These are phyloP conservation scores for Aspergillus diversus DNA, from an alignment of 495 filamentous ascomycete genomes.

Conservation along the genomic window DNA sequence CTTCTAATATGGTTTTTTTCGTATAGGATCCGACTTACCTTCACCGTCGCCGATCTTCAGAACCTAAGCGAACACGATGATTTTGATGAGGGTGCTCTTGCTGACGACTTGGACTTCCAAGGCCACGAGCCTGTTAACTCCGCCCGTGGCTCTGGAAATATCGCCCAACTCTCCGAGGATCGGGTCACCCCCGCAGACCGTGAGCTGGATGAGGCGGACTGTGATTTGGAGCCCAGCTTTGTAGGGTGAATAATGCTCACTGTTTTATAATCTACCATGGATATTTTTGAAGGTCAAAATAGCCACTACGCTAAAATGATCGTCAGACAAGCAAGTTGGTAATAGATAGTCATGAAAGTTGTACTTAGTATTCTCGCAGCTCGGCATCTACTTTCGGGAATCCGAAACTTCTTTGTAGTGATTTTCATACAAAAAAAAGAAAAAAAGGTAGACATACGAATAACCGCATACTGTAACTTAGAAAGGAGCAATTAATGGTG, in stretches of 20 bases:
- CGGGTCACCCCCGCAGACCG: conserved; percentile 60
- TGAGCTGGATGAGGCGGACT: conserved; percentile 52
- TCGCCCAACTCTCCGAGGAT: conserved; percentile 62
- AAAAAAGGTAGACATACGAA: no score
- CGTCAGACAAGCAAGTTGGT: no score
- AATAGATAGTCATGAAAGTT: no score
- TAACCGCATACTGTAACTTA: background rate
- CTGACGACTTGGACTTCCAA: conserved; percentile 56
- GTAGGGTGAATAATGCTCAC: no score
- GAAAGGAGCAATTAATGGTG: background rate
- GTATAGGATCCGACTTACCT: conserved; percentile 81
- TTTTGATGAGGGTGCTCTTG: conserved; percentile 48
- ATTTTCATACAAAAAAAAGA: no score
- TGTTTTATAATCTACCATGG: no score
- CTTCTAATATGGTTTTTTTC: conserved; percentile 15
- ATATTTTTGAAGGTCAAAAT: no score
- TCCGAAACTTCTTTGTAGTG: no score
- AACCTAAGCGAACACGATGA: conserved; percentile 66
- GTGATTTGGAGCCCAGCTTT: conserved; percentile 48
- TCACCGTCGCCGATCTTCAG: conserved; percentile 91
- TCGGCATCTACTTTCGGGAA: no score
- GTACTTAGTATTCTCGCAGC: no score
- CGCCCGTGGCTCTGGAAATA: conserved; percentile 49
- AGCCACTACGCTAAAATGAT: no score
- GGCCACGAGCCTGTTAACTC: conserved; percentile 58